Evolutionary conservation across 2,329 filamentous ascomycete species (phyloP).

Genomic region (Diaporthe sp.): DNA sequence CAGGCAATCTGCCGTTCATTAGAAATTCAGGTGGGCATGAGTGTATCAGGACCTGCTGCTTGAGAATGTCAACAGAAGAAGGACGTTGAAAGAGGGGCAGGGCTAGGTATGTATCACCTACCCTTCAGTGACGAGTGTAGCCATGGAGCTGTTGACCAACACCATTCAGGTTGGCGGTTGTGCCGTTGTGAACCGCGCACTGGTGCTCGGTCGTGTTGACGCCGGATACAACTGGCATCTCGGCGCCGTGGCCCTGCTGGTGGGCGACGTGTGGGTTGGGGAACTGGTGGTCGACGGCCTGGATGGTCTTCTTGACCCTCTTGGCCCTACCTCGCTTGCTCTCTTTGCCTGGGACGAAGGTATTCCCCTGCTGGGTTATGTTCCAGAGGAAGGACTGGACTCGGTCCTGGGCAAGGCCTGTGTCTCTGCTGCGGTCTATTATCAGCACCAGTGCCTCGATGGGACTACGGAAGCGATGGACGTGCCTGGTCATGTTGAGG

Average conservation of each 20-base stretch:
- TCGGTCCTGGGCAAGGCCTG: background rate
- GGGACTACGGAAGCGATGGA: fast-evolving
- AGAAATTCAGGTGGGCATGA: background rate
- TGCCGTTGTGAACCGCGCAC: too few species aligned
- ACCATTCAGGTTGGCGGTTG: background rate
- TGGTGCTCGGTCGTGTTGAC: too few species aligned
- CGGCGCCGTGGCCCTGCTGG: background rate
- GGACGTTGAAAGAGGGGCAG: background rate
- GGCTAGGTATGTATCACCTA: background rate
- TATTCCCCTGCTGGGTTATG: background rate
- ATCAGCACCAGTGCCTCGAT: background rate
- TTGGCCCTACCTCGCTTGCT: background rate
- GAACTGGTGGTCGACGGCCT: background rate
- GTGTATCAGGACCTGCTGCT: too few species aligned
- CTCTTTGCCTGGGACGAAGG: background rate
- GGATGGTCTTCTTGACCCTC: background rate
- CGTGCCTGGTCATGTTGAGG: background rate
- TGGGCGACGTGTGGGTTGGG: background rate
- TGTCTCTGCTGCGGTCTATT: background rate
- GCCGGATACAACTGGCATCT: too few species aligned
- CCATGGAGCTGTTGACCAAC: background rate
- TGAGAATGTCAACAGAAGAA: background rate
- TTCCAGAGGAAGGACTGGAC: background rate
- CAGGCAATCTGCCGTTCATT: too few species aligned
- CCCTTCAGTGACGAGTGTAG: background rate